phyloP scores from a whole-genome alignment of 2,329 filamentous ascomycete genomes.

The Aspergillus alliaceus region DNA sequence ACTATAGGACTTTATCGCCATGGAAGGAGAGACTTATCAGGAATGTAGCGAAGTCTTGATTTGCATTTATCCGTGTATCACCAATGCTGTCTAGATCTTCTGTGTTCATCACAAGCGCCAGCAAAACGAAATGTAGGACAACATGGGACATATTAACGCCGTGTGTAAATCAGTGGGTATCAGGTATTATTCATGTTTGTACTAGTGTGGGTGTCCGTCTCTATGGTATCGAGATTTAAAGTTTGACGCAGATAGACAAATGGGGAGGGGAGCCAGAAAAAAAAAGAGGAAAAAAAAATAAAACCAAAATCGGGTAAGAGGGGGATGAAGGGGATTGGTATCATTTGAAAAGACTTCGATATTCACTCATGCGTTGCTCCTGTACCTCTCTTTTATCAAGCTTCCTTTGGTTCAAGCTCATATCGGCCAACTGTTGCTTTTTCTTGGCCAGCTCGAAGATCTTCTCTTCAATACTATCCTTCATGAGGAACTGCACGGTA shows the following conservation, averaged over 20 bases:
- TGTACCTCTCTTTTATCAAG: constrained; percentile 61
- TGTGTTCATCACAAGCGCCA: neutral
- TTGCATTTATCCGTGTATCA: neutral
- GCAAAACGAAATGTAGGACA: constrained; percentile 4
- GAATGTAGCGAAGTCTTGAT: neutral
- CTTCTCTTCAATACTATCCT: constrained; percentile 86
- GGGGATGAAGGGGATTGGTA: neutral
- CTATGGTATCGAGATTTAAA: neutral
- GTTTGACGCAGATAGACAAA: neutral
- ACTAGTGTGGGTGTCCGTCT: neutral
- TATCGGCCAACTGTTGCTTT: constrained; percentile 85
- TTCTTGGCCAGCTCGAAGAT: constrained; percentile 87
- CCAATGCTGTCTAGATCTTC: constrained; percentile 4
- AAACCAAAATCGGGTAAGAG: neutral
- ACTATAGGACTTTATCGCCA: too few species aligned
- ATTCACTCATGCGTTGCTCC: constrained; percentile 63
- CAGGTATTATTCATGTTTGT: neutral
- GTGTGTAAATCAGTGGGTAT: neutral
- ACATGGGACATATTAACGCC: constrained; percentile 1
- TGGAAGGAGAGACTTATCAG: neutral
- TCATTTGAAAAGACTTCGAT: constrained; percentile 58
- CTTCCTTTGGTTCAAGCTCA: constrained; percentile 74
- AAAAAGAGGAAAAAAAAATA: neutral
- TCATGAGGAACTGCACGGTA: constrained; percentile 90
- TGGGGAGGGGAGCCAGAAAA: neutral